These are phyloP conservation scores for Sphaerosporella brunnea DNA, from an alignment of 495 filamentous ascomycete genomes.

Conservation along the genomic window DNA sequence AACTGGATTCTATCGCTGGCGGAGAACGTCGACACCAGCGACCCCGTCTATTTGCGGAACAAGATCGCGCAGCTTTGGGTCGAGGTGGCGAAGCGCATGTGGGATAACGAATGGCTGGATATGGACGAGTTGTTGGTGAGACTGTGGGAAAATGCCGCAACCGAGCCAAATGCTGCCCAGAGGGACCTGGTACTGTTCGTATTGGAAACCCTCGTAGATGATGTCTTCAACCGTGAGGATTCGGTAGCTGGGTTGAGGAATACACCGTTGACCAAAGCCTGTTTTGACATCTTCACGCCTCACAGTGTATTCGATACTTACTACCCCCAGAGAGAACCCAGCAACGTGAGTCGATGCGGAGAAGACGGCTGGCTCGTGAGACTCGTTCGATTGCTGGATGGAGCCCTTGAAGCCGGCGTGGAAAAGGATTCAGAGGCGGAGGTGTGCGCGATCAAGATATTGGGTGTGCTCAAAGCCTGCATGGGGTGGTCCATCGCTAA, in stretches of 20 bases:
- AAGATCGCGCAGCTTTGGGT: slow-evolving; percentile 94
- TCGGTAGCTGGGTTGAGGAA: slow-evolving; percentile 64
- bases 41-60: slow-evolving; percentile 73
- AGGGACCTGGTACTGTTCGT: slow-evolving; percentile 49
- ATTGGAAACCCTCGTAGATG: slow-evolving; percentile 85
- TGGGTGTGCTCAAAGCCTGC: slow-evolving; percentile 56
- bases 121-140: slow-evolving; percentile 75
- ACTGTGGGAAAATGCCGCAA: slow-evolving; percentile 45
- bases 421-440: slow-evolving; percentile 45
- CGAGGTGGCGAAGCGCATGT: slow-evolving; percentile 80
- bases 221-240: slow-evolving; percentile 83
- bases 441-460: slow-evolving; percentile 50
- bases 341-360: slow-evolving; percentile 47
- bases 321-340: slow-evolving; percentile 48
- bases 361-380: slow-evolving; percentile 74
- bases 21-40: slow-evolving; percentile 42
- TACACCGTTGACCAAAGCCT: slow-evolving; percentile 63
- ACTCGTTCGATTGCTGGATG: slow-evolving; percentile 52
- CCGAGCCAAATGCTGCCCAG: slow-evolving; percentile 23
- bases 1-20: slow-evolving; percentile 62
- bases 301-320: slow-evolving; percentile 51
- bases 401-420: slow-evolving; percentile 48
- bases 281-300: slow-evolving; percentile 85
- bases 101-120: slow-evolving; percentile 78
- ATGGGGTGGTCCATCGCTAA: slow-evolving; percentile 69